Evolutionary conservation across 306 rosid genomes (phyloP).

Genomic region (Trifolium fragiferum): DNA sequence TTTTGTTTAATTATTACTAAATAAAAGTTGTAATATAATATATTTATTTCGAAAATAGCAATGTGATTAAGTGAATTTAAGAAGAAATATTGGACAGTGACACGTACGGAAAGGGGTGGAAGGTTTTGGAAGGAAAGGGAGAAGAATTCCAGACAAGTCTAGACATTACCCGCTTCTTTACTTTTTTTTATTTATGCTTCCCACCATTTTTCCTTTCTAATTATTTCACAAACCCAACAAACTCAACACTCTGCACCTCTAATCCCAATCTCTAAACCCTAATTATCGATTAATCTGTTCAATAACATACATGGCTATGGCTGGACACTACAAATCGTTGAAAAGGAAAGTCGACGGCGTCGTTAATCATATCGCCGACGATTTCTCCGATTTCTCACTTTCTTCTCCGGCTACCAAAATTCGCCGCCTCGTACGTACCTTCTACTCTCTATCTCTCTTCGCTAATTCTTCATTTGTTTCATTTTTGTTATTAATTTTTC

Average conservation of each 20-base stretch:
- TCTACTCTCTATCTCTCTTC: neutral
- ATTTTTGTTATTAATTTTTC: neutral
- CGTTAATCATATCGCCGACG: constrained; percentile 53
- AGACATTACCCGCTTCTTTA: constrained; percentile 13
- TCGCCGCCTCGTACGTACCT: constrained; percentile 74
- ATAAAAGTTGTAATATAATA: too few species aligned
- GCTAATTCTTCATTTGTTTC: neutral
- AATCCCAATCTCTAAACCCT: neutral
- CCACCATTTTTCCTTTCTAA: neutral
- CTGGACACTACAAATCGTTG: constrained; percentile 36
- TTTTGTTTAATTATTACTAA: too few species aligned
- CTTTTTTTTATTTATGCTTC: neutral
- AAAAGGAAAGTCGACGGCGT: constrained; percentile 56
- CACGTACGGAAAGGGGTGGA: constrained; percentile 16
- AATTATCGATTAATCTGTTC: neutral
- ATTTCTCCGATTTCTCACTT: constrained; percentile 79
- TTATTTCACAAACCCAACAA: neutral
- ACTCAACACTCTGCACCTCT: neutral
- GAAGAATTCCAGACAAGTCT: constrained; percentile 37
- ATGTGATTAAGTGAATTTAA: neutral
- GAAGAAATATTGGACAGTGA: neutral
- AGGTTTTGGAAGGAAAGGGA: constrained; percentile 14
- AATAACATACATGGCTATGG: neutral
- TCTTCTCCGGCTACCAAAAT: constrained; percentile 84
- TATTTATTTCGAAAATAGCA: too few species aligned